phyloP scores from a whole-genome alignment of 306 rosid genomes.

The Ammopiptanthus mongolicus region DNA sequence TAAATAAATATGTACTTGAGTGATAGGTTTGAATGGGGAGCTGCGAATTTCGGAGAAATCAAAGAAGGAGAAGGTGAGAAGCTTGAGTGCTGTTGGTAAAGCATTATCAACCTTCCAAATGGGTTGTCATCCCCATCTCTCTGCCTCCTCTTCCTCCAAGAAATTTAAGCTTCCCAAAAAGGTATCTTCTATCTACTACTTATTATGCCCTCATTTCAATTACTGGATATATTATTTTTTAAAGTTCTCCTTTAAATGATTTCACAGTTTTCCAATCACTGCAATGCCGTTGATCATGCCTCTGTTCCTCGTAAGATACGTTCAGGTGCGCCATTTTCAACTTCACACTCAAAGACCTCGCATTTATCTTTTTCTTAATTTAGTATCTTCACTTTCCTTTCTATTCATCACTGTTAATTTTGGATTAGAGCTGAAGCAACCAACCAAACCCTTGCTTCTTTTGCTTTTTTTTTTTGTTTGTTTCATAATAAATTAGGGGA shows the following conservation, averaged over 20 bases:
- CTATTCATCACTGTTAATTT: not conserved
- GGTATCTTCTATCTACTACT: slow-evolving; percentile 28
- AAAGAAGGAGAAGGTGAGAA: slow-evolving; percentile 57
- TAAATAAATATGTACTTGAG: not conserved
- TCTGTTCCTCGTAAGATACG: slow-evolving; percentile 78
- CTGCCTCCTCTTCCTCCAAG: not conserved
- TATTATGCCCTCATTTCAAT: no score
- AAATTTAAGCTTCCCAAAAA: slow-evolving; percentile 42
- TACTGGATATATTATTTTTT: not conserved
- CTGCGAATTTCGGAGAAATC: slow-evolving; percentile 37
- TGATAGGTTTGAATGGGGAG: slow-evolving; percentile 16
- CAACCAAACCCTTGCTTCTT: slow-evolving; percentile 28
- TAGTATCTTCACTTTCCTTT: not conserved
- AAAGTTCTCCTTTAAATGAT: not conserved
- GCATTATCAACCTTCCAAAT: slow-evolving; percentile 38
- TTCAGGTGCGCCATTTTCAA: slow-evolving; percentile 48
- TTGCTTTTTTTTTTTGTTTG: slow-evolving; percentile 22
- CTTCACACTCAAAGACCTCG: not conserved
- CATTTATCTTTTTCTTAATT: not conserved
- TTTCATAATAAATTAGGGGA: not conserved
- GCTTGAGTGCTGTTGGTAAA: slow-evolving; percentile 42
- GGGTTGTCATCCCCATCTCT: no score
- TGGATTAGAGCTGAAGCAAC: slow-evolving; percentile 33
- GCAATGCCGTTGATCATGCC: slow-evolving; percentile 55
- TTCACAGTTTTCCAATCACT: slow-evolving; percentile 36